A percentile compares a stretch with the other conserved stretches of the same genome.
These are phyloP conservation scores for Candida loeiensis DNA, from an alignment of 805 yeast species.

Conservation along the genomic window DNA sequence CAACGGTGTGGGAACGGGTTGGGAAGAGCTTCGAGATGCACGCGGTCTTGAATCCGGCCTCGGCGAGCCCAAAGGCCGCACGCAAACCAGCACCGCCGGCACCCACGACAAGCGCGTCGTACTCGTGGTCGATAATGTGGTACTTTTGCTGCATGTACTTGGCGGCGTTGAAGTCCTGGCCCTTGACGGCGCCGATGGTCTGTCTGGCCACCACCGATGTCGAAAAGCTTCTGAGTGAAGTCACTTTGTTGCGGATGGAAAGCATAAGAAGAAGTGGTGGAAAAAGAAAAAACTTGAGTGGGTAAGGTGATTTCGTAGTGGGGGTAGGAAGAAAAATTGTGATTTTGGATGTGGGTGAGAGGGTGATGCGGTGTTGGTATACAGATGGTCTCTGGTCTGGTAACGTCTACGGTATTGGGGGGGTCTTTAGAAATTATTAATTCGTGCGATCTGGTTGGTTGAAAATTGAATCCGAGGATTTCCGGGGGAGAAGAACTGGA, in stretches of 20 bases:
- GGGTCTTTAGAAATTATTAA: constrained; percentile 5
- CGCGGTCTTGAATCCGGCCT: constrained; percentile 96
- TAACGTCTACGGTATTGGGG: background rate
- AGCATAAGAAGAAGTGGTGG: constrained; percentile 9
- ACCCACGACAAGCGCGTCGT: constrained; percentile 96
- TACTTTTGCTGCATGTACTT: constrained; percentile 59
- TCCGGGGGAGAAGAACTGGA: background rate
- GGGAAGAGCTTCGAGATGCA: constrained; percentile 97
- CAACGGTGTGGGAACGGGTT: constrained; percentile 97
- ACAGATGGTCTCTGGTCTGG: background rate
- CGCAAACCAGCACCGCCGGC: constrained; percentile 99
- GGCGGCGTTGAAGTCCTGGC: constrained; percentile 38
- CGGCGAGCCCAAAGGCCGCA: constrained; percentile 97
- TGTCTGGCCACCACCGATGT: constrained; percentile 26
- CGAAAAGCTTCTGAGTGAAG: constrained; percentile 24
- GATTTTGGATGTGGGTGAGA: background rate
- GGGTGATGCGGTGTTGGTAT: background rate
- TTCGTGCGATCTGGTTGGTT: constrained; percentile 8
- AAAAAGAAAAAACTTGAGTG: background rate
- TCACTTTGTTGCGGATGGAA: constrained; percentile 10
- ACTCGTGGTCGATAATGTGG: constrained; percentile 94
- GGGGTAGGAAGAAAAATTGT: too few relatives aligned
- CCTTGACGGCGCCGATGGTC: constrained; percentile 38
- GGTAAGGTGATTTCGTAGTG: background rate
- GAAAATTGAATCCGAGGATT: constrained; percentile 1